These are phyloP conservation scores for Penicillium janthinellum DNA, from an alignment of 2,329 filamentous ascomycete species.

Conservation along the genomic window DNA sequence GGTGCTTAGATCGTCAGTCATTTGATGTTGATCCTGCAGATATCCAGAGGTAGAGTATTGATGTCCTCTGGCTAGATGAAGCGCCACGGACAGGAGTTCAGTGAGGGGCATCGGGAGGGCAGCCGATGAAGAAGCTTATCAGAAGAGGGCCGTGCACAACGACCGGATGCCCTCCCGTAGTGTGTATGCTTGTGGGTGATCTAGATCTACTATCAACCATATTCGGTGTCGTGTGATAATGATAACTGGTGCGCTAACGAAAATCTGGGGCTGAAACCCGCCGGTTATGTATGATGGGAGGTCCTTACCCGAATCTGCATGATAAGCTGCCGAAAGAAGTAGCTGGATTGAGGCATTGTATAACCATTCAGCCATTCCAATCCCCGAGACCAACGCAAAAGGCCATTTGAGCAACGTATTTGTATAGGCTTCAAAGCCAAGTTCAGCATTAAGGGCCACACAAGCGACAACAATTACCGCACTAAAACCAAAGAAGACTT, in stretches of 20 bases:
- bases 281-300: neutral
- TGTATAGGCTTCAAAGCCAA: neutral
- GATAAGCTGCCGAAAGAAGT: neutral
- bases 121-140: constrained; percentile 5
- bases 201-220: neutral
- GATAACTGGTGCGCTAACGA: neutral
- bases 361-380: neutral
- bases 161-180: neutral
- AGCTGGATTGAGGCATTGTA: neutral
- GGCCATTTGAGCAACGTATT: neutral
- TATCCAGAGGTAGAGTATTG: neutral
- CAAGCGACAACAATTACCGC: neutral
- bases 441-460: neutral
- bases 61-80: neutral
- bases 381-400: neutral
- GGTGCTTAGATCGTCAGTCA: neutral
- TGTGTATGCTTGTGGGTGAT: neutral
- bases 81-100: too few relatives aligned
- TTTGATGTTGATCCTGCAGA: neutral
- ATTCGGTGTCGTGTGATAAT: neutral
- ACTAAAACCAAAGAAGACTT: neutral
- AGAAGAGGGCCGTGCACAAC: neutral
- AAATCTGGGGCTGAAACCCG: neutral
- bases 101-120: constrained; percentile 2
- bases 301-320: neutral